Evolutionary conservation across 495 filamentous ascomycete species (phyloP).

Genomic region (Delitschia confertaspora): DNA sequence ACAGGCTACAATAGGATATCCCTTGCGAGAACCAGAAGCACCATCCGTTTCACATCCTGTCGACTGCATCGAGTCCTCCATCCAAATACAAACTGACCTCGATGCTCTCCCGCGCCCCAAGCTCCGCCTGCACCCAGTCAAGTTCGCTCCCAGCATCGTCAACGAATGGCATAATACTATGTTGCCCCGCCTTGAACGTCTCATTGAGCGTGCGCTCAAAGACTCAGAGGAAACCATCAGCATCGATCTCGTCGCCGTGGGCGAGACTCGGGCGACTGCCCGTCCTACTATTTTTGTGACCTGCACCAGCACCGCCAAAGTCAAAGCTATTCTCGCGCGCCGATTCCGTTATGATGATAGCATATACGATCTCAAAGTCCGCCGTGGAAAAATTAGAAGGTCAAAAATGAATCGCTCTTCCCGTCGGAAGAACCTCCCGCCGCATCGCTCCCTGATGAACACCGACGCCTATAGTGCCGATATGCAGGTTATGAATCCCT

Average conservation of each 20-base stretch:
- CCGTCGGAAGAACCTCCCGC: slow-evolving; percentile 16
- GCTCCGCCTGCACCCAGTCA: slow-evolving; percentile 34
- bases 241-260: slow-evolving; percentile 39
- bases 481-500: slow-evolving; percentile 41
- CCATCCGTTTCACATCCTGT: neutral
- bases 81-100: slow-evolving; percentile 19
- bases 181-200: slow-evolving; percentile 34
- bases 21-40: slow-evolving; percentile 15
- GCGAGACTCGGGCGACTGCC: slow-evolving; percentile 34
- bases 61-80: slow-evolving; percentile 5
- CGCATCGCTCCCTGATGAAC: slow-evolving; percentile 30
- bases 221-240: slow-evolving; percentile 36
- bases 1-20: slow-evolving; percentile 9
- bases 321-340: slow-evolving; percentile 34
- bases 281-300: slow-evolving; percentile 41
- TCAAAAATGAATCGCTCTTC: slow-evolving; percentile 28
- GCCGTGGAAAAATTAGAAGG: slow-evolving; percentile 35
- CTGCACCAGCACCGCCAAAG: slow-evolving; percentile 35
- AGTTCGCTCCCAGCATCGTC: slow-evolving; percentile 28
- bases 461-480: slow-evolving; percentile 16
- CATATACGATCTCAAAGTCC: slow-evolving; percentile 38
- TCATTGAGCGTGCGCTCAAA: slow-evolving; percentile 34
- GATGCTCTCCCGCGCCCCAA: slow-evolving; percentile 18
- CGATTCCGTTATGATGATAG: slow-evolving; percentile 35
- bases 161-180: slow-evolving; percentile 35